Conservation (phyloP, 2,329 filamentous ascomycete genomes). For the Fusarium oxysporum region DNA sequence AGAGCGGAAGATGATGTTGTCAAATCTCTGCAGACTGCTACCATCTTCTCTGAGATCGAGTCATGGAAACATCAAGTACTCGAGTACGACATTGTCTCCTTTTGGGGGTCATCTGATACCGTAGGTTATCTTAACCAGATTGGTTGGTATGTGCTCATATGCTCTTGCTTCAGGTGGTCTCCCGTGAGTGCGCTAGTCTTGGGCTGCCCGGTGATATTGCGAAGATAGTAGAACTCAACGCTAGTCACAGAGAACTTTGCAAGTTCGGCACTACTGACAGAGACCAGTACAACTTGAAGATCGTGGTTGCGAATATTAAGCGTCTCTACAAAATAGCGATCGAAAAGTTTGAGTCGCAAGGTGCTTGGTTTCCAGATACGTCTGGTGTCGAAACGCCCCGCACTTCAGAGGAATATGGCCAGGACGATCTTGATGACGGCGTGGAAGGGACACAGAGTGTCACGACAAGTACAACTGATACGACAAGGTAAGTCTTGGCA, state of each 20-base stretch:
- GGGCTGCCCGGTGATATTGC: background rate
- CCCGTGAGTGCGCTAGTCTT: background rate
- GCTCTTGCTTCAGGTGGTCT: rapidly evolving
- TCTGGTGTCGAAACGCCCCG: rapidly evolving
- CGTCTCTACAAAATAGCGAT: background rate
- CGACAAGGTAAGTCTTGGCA: rapidly evolving
- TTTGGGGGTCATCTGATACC: background rate
- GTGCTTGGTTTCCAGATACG: rapidly evolving
- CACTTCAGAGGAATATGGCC: background rate
- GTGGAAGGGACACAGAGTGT: background rate
- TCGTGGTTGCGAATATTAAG: background rate
- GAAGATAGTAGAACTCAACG: background rate
- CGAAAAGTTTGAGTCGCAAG: rapidly evolving
- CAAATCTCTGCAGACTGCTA: rapidly evolving
- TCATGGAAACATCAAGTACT: background rate
- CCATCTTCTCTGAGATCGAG: background rate
- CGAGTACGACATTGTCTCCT: background rate
- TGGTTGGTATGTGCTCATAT: rapidly evolving
- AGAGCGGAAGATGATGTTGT: rapidly evolving
- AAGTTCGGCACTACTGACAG: background rate
- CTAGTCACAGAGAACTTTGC: background rate
- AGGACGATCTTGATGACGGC: too few relatives aligned
- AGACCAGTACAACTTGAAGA: background rate
- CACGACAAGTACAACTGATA: rapidly evolving
- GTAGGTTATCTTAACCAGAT: rapidly evolving